Base-by-base conservation (phyloP, 2,329 filamentous ascomycete genomes). In the Cladosporium sp. region DNA sequence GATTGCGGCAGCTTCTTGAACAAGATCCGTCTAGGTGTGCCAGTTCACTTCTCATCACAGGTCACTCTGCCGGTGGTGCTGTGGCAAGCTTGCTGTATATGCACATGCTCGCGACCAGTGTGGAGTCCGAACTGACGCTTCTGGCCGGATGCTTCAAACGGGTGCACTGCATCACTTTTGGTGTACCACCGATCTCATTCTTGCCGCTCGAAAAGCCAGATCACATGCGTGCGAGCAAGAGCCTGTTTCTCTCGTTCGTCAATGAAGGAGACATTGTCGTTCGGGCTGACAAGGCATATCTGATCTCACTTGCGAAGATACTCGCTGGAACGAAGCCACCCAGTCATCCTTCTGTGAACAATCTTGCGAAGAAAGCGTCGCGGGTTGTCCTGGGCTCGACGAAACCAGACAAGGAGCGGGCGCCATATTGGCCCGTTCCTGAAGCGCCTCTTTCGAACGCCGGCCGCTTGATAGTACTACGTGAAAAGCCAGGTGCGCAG, bases 181-280 rank as follows among this genome's bases (percentile, higher is more conserved):
- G 89, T n/a, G 79, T 87, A 0, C 89, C 89, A 1, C 89, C 89
- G 0, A 76, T 95, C 2, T 86, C 83, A 16, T 75, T 90, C 0
- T 74, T 86, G 1, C 87, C 89, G 0, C 70, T 95, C 2, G 64
- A 75, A 28, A 86, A 81, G 58, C 83, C 86, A 0, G 61, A 60
- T 3, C 60, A 66, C 10, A 61, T 63, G 38, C 59, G 63, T 9
- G 66, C 75, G 4, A 68, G 75, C 28, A 89, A 87, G 64, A 89
- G 83, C 53, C 66, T 92, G 4, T 95, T 95, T 66, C 77, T 89
- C 49, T 82, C 80, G 40, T 89, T 95, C 64, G 76, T 91, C 61
- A 95, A 95, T 63, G 89, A 95, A 67, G 89, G 89, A 3, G 90
- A 95, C 59, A 88, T 87, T 0, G 86, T 95, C 0, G 77, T 81